Percentiles rank a stretch among this genome's conserved stretches.
phyloP scores from a whole-genome alignment of 106 monocot species.

The Phalaenopsis equestris region DNA sequence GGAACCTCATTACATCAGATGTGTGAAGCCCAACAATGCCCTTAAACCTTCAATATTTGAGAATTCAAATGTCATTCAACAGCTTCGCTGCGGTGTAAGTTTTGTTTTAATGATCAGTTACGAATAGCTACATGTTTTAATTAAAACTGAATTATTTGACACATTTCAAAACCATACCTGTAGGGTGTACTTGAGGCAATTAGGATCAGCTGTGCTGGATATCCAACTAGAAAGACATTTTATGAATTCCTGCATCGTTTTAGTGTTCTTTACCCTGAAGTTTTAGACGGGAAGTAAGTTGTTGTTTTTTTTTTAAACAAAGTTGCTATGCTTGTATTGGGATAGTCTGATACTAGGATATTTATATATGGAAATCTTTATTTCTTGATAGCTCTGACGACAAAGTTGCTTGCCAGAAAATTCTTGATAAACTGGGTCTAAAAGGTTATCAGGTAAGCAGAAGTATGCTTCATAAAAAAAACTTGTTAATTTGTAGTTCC shows the following conservation, averaged over 20 bases:
- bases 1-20: slow-evolving; percentile 86
- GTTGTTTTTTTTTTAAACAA: neutral
- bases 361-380: slow-evolving; percentile 3
- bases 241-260: slow-evolving; percentile 87
- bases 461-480: neutral
- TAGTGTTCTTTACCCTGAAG: slow-evolving; percentile 79
- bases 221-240: slow-evolving; percentile 82
- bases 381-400: slow-evolving; percentile 54
- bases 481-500: neutral
- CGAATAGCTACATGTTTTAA: neutral
- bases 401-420: slow-evolving; percentile 60
- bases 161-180: neutral
- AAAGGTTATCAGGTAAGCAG: slow-evolving; percentile 71
- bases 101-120: neutral
- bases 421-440: slow-evolving; percentile 67
- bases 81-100: slow-evolving; percentile 85
- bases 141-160: slow-evolving; percentile 6
- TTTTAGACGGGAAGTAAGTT: slow-evolving; percentile 78
- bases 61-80: slow-evolving; percentile 75
- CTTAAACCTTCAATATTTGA: slow-evolving; percentile 93
- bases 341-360: neutral
- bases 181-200: slow-evolving; percentile 97
- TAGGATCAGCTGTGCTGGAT: slow-evolving; percentile 91
- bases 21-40: slow-evolving; percentile 90
- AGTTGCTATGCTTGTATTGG: neutral